A percentile compares a stretch with the other conserved stretches of the same genome.
phyloP scores from a whole-genome alignment of 306 rosid genomes.

The Leucaena leucocephala region DNA sequence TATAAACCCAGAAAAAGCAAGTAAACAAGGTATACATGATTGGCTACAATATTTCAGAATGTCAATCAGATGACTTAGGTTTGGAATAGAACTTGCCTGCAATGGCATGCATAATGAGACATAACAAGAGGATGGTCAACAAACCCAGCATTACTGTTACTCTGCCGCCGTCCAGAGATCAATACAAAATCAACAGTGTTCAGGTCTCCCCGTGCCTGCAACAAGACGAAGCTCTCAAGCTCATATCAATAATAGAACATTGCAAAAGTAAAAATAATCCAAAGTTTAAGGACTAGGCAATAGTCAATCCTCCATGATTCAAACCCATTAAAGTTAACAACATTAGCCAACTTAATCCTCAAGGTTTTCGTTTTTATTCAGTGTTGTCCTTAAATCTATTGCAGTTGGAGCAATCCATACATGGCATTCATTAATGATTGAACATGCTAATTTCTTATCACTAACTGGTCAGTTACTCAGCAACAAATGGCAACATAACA shows the following conservation, averaged over 20 bases:
- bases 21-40: slow-evolving; percentile 9
- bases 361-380: background rate
- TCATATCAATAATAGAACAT: slow-evolving; percentile 24
- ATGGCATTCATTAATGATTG: background rate
- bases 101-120: slow-evolving; percentile 85
- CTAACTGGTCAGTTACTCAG: background rate
- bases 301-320: slow-evolving; percentile 23
- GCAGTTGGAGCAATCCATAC: background rate
- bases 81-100: slow-evolving; percentile 64
- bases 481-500: background rate
- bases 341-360: background rate
- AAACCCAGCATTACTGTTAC: slow-evolving; percentile 45
- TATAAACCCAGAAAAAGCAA: slow-evolving; percentile 3
- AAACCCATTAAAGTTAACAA: background rate
- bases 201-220: slow-evolving; percentile 57
- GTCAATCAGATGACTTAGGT: slow-evolving; percentile 24
- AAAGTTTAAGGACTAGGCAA: slow-evolving; percentile 5
- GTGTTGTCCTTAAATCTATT: background rate
- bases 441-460: background rate
- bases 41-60: slow-evolving; percentile 21
- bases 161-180: slow-evolving; percentile 63
- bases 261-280: background rate
- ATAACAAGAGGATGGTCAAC: slow-evolving; percentile 58
- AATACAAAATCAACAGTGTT: slow-evolving; percentile 79
- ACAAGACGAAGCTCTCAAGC: slow-evolving; percentile 26